Evolutionary conservation across 2,329 filamentous ascomycete species (phyloP), one percentile per base, ranked within the genome.

Genomic region (Colletotrichum horii): DNA sequence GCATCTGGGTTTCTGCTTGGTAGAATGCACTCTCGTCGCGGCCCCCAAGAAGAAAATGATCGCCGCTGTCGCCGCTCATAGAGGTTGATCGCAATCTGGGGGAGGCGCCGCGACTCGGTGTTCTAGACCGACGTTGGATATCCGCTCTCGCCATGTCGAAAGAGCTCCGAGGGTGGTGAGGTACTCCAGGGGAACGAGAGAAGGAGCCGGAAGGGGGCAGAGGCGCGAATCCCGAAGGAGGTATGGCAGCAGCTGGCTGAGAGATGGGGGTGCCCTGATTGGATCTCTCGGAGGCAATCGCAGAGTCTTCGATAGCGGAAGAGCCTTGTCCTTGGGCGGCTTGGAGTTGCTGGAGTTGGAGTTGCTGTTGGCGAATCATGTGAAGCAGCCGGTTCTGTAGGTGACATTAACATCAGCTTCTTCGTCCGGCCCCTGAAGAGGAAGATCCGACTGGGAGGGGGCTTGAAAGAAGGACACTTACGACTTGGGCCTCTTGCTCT

Each of bases 1-100:
- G 84, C 85, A 92, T 95, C 84, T 95, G 93, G 2, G 94, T 95
- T 84, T 96, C 94, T 6, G 94, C 94, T 82, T 96, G 94, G 80
- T 96, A 96, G 82, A 95, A 96, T 1, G 93, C 93, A 77, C 90
- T 93, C 82, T 96, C 94, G 80, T 96, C 94, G 22, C 94, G 88
- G 9, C 90, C 90, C n/a, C 90, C 90, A 2, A 94, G 87, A 64
- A 89, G 84, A 85, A 89, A 91, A 34, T 82, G 79, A 67, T 95
- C 93, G 38, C 89, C 89, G 68, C 87, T 88, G 71, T 93, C 91
- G 22, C 84, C 89, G 72, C 89, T 89, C 78, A 92, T 91, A 4
- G 91, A 92, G 43, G 90, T 87, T 62, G 91, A 85, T 80, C 90
- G 83, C 80, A 93, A 79, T 82, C 89, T 83, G 79, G 94, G 85